Evolutionary conservation across 2,329 filamentous ascomycete genomes (phyloP), one percentile per base, ranked within the genome.

Genomic region (Colletotrichum chrysophilum): DNA sequence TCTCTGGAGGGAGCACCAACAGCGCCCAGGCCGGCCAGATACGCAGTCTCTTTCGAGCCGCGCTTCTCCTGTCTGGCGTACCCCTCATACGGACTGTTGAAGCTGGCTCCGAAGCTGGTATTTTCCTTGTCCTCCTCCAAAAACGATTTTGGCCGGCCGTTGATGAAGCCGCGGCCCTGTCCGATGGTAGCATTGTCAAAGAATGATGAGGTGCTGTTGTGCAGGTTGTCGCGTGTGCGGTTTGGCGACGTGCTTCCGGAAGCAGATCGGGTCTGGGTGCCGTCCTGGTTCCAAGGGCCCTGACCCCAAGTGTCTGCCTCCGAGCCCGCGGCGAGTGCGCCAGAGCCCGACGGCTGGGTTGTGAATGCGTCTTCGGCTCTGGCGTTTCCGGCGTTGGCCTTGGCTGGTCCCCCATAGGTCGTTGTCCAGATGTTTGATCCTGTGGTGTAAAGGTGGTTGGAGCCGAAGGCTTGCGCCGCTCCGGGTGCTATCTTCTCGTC

Each of bases 291-390:
- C 94, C 94, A 95, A 18, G 90, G 89, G 48, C 88, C 85, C 77
- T 87, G 85, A 75, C 80, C 83, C 92, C 93, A 94, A 62, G 88
- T 87, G 78, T 94, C 93, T 21, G 91, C 90, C 80, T 95, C 93
- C 12, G 94, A 94, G 56, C 92, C 91, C 60, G 91, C 89, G 75
- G 94, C 88, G 52, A 96, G 87, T 74, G 93, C 94, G 76, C 92
- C 89, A 7, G 94, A 95, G 65, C 94, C 94, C 5, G 91, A 92
- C 80, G 93, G 91, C 70, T 80, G 71, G n/a, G 52, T 67, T 28
- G 71, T 21, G 61, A 70, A 76, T 28, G 66, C 38, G 24, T 76
- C 74, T 32, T 76, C 74, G 14, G 71, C 7, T 86, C 87, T 86
- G 66, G 88, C 83, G 64, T 66, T 66, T 16, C 84, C 85, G 48